phyloP scores from a whole-genome alignment of 805 yeast genomes.

The Yamadazyma tumulicola region DNA sequence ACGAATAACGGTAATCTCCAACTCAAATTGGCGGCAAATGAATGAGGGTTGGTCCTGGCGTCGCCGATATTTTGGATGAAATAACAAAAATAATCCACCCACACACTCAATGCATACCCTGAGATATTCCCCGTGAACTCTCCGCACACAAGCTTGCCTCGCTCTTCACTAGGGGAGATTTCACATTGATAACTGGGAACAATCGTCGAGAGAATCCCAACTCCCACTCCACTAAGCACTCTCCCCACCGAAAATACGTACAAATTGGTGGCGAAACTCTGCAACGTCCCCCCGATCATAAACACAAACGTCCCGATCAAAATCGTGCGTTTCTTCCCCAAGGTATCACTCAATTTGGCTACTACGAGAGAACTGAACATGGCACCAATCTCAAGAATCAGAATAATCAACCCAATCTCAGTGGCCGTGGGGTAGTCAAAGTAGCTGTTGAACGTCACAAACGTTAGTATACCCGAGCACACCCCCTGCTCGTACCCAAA shows the following conservation, averaged over 20 bases:
- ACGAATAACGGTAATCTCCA: slow-evolving; percentile 80
- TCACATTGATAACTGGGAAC: slow-evolving; percentile 89
- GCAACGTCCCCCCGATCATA: slow-evolving; percentile 74
- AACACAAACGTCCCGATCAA: slow-evolving; percentile 75
- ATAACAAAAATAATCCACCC: slow-evolving; percentile 81
- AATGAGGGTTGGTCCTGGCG: slow-evolving; percentile 31
- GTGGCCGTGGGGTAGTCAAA: slow-evolving; percentile 73
- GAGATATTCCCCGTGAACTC: slow-evolving; percentile 84
- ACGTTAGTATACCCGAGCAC: slow-evolving; percentile 81
- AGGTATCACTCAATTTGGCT: slow-evolving; percentile 70
- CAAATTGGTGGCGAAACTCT: slow-evolving; percentile 57
- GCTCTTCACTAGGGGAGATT: slow-evolving; percentile 79
- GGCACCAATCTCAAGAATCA: slow-evolving; percentile 87
- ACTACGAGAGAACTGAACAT: slow-evolving; percentile 73
- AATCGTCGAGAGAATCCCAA: slow-evolving; percentile 77
- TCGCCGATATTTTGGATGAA: slow-evolving; percentile 53
- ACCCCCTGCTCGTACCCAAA: slow-evolving; percentile 65
- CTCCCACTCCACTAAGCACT: slow-evolving; percentile 79
- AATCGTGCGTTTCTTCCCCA: slow-evolving; percentile 79
- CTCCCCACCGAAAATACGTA: slow-evolving; percentile 66
- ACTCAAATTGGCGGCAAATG: slow-evolving; percentile 42
- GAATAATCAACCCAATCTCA: slow-evolving; percentile 80
- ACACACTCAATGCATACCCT: slow-evolving; percentile 79
- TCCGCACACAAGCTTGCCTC: slow-evolving; percentile 82
- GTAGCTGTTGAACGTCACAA: slow-evolving; percentile 62